Conservation (phyloP, 352 stramenopile species). For the Phytophthora quininea region DNA sequence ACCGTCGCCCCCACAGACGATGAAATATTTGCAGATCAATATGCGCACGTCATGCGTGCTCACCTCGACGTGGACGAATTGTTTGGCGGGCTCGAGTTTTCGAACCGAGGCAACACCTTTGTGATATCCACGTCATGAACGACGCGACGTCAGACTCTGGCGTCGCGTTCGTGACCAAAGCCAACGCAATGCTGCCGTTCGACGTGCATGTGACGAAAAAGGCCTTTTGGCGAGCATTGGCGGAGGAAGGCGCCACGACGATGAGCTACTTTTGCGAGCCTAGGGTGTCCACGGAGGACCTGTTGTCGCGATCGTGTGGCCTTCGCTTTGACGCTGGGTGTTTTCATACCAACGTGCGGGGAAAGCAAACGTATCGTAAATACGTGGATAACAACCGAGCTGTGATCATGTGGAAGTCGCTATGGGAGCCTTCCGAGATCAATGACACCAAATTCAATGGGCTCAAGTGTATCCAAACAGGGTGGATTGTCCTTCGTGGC, state of each 20-base stretch:
- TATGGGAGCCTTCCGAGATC: slow-evolving; percentile 46
- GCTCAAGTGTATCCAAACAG: slow-evolving; percentile 38
- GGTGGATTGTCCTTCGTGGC: slow-evolving; percentile 35
- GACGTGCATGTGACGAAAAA: slow-evolving; percentile 30
- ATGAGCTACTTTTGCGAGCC: slow-evolving; percentile 39
- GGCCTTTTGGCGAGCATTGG: slow-evolving; percentile 46
- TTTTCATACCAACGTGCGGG: slow-evolving; percentile 41
- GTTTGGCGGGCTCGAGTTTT: slow-evolving; percentile 25
- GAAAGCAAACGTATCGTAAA: slow-evolving; percentile 50
- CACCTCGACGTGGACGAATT: slow-evolving; percentile 22
- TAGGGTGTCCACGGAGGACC: slow-evolving; percentile 25
- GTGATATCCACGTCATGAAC: slow-evolving; percentile 22
- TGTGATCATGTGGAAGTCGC: slow-evolving; percentile 55
- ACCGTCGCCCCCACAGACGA: slow-evolving; percentile 20
- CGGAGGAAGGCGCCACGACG: slow-evolving; percentile 31
- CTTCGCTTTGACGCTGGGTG: slow-evolving; percentile 27
- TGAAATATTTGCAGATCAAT: slow-evolving; percentile 37
- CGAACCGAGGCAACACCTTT: slow-evolving; percentile 6
- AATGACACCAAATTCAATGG: slow-evolving; percentile 36
- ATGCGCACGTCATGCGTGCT: slow-evolving; percentile 24
- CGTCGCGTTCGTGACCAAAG: slow-evolving; percentile 41
- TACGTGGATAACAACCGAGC: slow-evolving; percentile 35
- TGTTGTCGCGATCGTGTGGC: slow-evolving; percentile 28
- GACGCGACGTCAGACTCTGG: slow-evolving; percentile 15
- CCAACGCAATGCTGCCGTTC: slow-evolving; percentile 42